phyloP scores from a whole-genome alignment of 164 flowering plant genomes.

The Kalanchoe fedtschenkoi region DNA sequence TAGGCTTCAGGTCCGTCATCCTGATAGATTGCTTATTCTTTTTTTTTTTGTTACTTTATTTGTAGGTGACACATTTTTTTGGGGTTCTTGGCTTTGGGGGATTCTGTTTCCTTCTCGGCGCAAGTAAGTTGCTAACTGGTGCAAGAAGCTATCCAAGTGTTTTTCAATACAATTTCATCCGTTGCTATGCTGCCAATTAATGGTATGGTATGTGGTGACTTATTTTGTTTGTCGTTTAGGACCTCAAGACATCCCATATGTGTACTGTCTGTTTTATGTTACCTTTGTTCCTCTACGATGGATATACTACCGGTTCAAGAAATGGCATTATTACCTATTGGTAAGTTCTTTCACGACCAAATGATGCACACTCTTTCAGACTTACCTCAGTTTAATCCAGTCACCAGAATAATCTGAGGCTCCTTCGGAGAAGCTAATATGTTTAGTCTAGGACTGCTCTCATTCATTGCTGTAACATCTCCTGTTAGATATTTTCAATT shows the following conservation, averaged over 20 bases:
- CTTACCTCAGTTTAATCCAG: too few relatives aligned
- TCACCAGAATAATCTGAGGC: too few relatives aligned
- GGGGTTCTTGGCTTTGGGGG: conserved; percentile 93
- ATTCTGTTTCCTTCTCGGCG: conserved; percentile 81
- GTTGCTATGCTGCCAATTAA: background rate
- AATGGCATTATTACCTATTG: conserved; percentile 97
- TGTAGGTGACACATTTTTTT: conserved; percentile 76
- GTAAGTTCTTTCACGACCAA: conserved; percentile 41
- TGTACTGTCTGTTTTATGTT: conserved; percentile 80
- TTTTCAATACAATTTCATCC: background rate
- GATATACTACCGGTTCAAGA: conserved; percentile 95
- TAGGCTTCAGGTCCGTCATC: too few relatives aligned
- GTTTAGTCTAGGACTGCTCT: too few relatives aligned
- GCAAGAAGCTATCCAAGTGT: background rate
- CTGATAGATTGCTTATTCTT: background rate
- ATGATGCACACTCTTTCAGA: background rate
- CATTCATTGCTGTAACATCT: too few relatives aligned
- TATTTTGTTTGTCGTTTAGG: conserved; percentile 33
- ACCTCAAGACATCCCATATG: conserved; percentile 85
- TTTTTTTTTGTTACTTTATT: conserved; percentile 2
- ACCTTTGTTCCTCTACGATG: conserved; percentile 88
- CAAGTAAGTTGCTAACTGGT: conserved; percentile 46
- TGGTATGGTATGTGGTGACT: background rate
- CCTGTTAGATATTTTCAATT: too few relatives aligned
- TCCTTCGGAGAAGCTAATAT: too few relatives aligned